Evolutionary conservation across 139 green algal species (phyloP).

Genomic region (Raphidocelis subcapitata): DNA sequence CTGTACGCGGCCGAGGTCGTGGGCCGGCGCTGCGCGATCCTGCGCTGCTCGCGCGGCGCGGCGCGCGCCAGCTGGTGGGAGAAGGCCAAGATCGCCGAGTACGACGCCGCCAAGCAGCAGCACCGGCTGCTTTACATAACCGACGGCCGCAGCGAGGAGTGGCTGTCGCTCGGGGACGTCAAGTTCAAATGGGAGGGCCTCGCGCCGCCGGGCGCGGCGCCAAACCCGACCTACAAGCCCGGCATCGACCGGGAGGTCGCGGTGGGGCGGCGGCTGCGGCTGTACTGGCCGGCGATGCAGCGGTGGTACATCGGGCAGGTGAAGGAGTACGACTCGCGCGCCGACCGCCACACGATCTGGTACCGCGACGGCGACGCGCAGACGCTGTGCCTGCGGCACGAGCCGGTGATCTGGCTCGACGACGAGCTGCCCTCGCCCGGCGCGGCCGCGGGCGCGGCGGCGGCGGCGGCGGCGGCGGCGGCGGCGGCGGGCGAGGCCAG

Average conservation of each 20-base stretch:
- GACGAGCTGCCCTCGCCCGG: not conserved
- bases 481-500: not conserved
- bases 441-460: not conserved
- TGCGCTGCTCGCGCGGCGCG: slow-evolving; percentile 2
- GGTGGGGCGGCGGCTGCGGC: slow-evolving; percentile 36
- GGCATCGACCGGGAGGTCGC: slow-evolving; percentile 16
- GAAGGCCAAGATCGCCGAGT: slow-evolving; percentile 10
- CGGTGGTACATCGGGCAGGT: slow-evolving; percentile 61
- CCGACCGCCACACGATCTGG: slow-evolving; percentile 40
- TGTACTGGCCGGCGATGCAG: slow-evolving; percentile 70
- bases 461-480: not conserved
- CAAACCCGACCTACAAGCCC: slow-evolving; percentile 49
- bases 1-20: slow-evolving; percentile 15
- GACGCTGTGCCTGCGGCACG: slow-evolving; percentile 42
- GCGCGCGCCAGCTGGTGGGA: slow-evolving; percentile 2
- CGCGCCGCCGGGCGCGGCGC: slow-evolving; percentile 3
- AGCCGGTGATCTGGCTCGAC: slow-evolving; percentile 52
- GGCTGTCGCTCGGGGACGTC: slow-evolving; percentile 39
- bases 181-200: slow-evolving; percentile 53
- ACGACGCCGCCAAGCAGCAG: slow-evolving; percentile 5
- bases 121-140: slow-evolving; percentile 42
- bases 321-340: slow-evolving; percentile 40
- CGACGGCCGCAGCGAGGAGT: slow-evolving; percentile 35
- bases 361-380: slow-evolving; percentile 67
- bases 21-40: slow-evolving; percentile 7